Base-by-base conservation (phyloP, 2,329 filamentous ascomycete species). In the Colletotrichum sp. region DNA sequence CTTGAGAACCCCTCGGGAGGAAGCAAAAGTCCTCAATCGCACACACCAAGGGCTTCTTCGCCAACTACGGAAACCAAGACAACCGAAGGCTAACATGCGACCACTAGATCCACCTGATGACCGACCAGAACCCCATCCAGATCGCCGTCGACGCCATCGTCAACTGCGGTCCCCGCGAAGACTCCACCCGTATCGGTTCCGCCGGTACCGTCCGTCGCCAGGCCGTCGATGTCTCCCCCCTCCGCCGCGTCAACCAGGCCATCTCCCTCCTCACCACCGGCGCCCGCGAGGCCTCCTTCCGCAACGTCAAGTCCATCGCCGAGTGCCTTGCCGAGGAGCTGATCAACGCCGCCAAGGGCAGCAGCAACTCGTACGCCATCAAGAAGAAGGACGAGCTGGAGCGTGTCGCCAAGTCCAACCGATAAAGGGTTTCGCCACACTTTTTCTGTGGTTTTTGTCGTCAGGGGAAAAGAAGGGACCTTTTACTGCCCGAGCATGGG, bases 381-480 rank as follows among this genome's bases (percentile, higher is more conserved):
- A 99, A 99, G 96, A 99, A 99, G 96, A 99, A 99, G 96, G 97
- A 99, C 90, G 98, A 99, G 95, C 90, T 99, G 91, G 97, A 99
- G 95, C 97, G 97, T 97, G 97, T 99, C 85, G 97, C 97, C 91
- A 99, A 99, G 95, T 95, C 93, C 93, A 99, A 99, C 94, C 95
- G 97, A 94, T 99, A 99, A 96, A 96, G 82, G 85, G 81, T 83
- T 84, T 84, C 81, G 80, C 81, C 83, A 81, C 39, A 49, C 81
- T 82, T 81, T 34, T 36, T 18, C 71, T 36, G 52, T 75, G 69
- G 44, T 52, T 52, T 49, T 52, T 12, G 44, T 52, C 44, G 44
- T 52, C 44, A 52, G 44, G 44, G n/a, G 44, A 13, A 52, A 52
- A 52, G 5, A 2, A 52, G 39, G 39, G 39, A 49, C 39, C 39